Percentiles rank a stretch among this genome's conserved stretches.
Evolutionary conservation across 768 basidiomycete species (phyloP).

Genomic region (Tylopilus cervinicoccineus): DNA sequence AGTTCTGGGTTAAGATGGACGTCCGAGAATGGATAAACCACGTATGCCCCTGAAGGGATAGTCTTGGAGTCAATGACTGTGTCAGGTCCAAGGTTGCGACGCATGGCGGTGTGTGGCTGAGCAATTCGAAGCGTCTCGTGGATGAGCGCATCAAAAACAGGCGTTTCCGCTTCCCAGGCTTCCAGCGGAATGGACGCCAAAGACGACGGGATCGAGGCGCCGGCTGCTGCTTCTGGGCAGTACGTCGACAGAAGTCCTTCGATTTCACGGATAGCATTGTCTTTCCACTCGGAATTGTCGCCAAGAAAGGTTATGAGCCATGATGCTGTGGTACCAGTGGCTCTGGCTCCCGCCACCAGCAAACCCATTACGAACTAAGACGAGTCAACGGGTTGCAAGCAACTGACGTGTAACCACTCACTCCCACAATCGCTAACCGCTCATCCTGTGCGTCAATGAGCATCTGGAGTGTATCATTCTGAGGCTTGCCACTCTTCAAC

Average conservation of each 20-base stretch:
- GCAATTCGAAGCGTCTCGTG: constrained; percentile 75
- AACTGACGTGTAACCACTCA: constrained; percentile 31
- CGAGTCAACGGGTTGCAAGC: constrained; percentile 20
- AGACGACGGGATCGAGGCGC: constrained; percentile 37
- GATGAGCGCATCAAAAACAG: constrained; percentile 68
- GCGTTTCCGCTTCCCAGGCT: constrained; percentile 67
- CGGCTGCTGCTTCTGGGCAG: constrained; percentile 22
- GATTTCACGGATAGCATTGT: constrained; percentile 58
- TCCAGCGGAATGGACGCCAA: constrained; percentile 61
- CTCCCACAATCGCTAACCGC: constrained; percentile 63
- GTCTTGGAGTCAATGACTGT: constrained; percentile 63
- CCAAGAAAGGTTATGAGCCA: constrained; percentile 76
- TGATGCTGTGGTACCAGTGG: constrained; percentile 76
- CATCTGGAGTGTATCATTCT: constrained; percentile 70
- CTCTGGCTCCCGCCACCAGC: constrained; percentile 75
- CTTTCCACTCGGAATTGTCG: constrained; percentile 60
- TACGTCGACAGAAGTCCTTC: constrained; percentile 49
- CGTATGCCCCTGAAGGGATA: constrained; percentile 70
- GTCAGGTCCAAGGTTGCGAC: constrained; percentile 72
- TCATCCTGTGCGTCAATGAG: constrained; percentile 70
- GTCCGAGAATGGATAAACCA: constrained; percentile 77
- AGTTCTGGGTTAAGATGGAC: constrained; percentile 70
- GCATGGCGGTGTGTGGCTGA: constrained; percentile 78
- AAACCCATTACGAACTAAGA: constrained; percentile 77
- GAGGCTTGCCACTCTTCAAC: constrained; percentile 50